Evolutionary conservation across 2,329 filamentous ascomycete genomes (phyloP), one percentile per base, ranked within the genome.

Genomic region (Aspergillus pseudoviridinutans): DNA sequence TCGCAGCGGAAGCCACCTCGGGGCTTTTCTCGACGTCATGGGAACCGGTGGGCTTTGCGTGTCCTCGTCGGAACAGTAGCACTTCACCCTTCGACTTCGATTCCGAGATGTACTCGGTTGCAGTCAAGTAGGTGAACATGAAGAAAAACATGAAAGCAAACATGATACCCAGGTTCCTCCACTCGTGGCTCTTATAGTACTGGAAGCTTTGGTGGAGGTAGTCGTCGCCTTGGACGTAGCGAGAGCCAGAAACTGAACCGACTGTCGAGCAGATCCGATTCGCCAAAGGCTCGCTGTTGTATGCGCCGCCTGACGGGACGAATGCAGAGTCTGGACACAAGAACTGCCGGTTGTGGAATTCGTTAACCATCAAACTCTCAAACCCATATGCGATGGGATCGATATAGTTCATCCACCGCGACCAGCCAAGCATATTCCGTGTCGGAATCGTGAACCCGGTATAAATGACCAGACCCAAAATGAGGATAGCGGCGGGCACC

Each of bases 301-400:
- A 83, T 1, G 64, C 66, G 3, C 62, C 58, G 14, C 76, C 75
- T 3, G 51, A 53, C 0, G 82, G 81, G 17, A 84, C 70, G 41
- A 76, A 78, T 1, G 63, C 60, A 0, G 66, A 0, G 1, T 20
- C 8, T 24, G 60, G 68, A 61, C 82, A 86, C 1, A 54, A 50
- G 69, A 88, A 94, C 0, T 84, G 61, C 17, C 87, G 84, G 58
- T 79, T 76, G 64, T 86, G 73, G 65, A 96, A 96, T 72, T 96
- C 92, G 73, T 95, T 95, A 61, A 90, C 82, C 82, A 93, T 88
- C 27, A 95, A 80, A 0, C 86, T 79, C 71, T 95, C 91, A 67
- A 95, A 96, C 0, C 86, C 85, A 62, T 95, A 95, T 1, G 84
- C 85, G 10, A 95, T 82, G 2, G 90, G 90, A 59, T 95, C 87